Base-by-base conservation (phyloP, 805 yeast genomes). In the Pichia thaimueangensis region DNA sequence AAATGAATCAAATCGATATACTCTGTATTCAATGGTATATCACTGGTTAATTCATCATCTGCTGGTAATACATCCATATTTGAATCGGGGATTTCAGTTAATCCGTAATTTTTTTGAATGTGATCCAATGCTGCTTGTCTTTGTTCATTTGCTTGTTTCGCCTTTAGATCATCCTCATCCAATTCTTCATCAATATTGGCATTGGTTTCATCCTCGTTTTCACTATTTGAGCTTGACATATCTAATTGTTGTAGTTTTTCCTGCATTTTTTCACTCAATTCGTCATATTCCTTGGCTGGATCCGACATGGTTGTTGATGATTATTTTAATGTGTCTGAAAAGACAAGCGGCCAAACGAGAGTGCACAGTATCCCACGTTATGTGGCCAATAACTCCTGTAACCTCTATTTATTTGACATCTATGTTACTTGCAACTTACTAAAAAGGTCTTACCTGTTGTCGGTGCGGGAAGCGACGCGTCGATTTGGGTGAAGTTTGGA, bases 1-100 rank as follows among this genome's bases (percentile, higher is more conserved):
- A 82, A 63, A 56, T 86, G 95, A 16, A 82, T 68, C 48, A 86
- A 63, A 40, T 82, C 87, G 28, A 86, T 64, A 24, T 70, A 71
- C 21, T 73, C 80, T 0, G 76, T 64, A 49, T 83, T 84, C n/a
- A 68, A 65, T 0, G 76, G 77, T 28, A 71, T 61, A 42, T 72
- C 81, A 5, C 62, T 63, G 0, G 88, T 73, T 41, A 85, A 61
- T 41, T 83, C 88, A 7, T 62, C 68, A 61, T 86, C 95, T 0
- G 88, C 79, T 8, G 77, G 84, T 34, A 83, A 74, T 25, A 64
- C 63, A 32, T 82, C 84, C 0, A 69, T 69, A 39, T 64, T 53
- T 1, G 64, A 56, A 50, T 75, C 82, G 1, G 60, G 60, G 2
- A 63, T 59, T 6, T 50, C 48, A 5, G 57, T 55, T 44, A 62